These are phyloP conservation scores for Sideroxylon spinosum DNA, from an alignment of 179 eudicot species.

Conservation along the genomic window DNA sequence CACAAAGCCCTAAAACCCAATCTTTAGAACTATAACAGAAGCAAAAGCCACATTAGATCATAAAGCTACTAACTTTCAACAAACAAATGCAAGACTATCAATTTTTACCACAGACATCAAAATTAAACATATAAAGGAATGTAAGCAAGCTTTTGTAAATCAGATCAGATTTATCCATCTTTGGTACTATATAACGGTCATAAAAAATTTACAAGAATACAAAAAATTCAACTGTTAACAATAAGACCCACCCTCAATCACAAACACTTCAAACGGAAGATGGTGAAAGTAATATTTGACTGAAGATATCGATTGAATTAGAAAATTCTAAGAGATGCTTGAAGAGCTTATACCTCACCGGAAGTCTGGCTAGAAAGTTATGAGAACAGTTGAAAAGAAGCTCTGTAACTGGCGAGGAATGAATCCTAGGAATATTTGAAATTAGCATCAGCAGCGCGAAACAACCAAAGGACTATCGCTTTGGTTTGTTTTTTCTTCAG, in stretches of 20 bases:
- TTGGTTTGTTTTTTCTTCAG: too few species aligned
- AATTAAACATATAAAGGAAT: not conserved
- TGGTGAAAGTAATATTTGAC: not conserved
- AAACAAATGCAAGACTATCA: not conserved
- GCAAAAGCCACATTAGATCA: not conserved
- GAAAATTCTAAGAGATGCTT: not conserved
- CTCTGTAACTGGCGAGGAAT: not conserved
- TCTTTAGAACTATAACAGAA: not conserved
- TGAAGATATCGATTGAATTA: not conserved
- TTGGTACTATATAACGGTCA: not conserved
- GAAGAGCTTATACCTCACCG: not conserved
- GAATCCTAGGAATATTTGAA: too few species aligned
- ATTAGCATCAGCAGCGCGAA: too few species aligned
- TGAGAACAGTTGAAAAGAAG: not conserved
- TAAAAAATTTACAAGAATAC: not conserved
- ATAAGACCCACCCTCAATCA: not conserved
- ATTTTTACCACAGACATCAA: not conserved
- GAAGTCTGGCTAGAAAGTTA: not conserved
- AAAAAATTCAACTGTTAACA: not conserved
- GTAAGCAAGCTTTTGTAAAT: not conserved
- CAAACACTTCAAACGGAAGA: too few species aligned
- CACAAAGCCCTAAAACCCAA: not conserved
- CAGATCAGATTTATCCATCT: slow-evolving; percentile 29
- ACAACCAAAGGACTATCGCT: too few species aligned
- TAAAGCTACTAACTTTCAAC: not conserved